phyloP scores from a whole-genome alignment of 2,329 filamentous ascomycete genomes.

The Phyllosticta capitalensis region DNA sequence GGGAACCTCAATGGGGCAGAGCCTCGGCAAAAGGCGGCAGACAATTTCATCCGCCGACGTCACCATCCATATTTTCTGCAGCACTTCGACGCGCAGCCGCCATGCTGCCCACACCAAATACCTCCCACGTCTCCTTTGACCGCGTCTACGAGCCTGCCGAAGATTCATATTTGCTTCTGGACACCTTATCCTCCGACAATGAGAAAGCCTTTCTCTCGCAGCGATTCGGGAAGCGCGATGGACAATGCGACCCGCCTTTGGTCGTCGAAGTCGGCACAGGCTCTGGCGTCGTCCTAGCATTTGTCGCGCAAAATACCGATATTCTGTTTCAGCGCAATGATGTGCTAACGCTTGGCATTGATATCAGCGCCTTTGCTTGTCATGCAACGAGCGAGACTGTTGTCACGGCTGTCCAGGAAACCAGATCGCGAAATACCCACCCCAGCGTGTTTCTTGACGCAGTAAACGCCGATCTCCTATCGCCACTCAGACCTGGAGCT shows the following conservation, averaged over 20 bases:
- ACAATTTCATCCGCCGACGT: not conserved
- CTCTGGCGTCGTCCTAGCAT: constrained; percentile 88
- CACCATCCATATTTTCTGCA: not conserved
- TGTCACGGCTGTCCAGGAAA: constrained; percentile 35
- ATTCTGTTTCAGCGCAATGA: constrained; percentile 62
- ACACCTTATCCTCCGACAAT: constrained; percentile 66
- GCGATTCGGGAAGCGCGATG: constrained; percentile 42
- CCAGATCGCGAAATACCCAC: not conserved
- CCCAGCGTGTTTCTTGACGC: constrained; percentile 50
- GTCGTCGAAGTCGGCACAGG: constrained; percentile 83
- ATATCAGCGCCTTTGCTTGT: constrained; percentile 81
- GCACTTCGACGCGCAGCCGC: not conserved
- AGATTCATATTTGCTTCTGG: constrained; percentile 88
- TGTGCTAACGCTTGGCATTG: constrained; percentile 65
- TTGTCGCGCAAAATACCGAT: constrained; percentile 65
- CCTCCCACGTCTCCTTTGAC: constrained; percentile 80
- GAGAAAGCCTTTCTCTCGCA: constrained; percentile 60
- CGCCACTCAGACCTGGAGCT: constrained; percentile 46
- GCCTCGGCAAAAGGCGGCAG: not conserved
- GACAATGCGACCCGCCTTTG: constrained; percentile 35
- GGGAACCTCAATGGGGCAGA: not conserved
- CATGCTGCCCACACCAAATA: constrained; percentile 92
- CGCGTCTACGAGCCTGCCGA: constrained; percentile 92
- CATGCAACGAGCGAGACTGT: constrained; percentile 64
- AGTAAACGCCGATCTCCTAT: constrained; percentile 59